Evolutionary conservation across 163 green algal species (phyloP).

Genomic region (Chlamydomonas reinhardtii): DNA sequence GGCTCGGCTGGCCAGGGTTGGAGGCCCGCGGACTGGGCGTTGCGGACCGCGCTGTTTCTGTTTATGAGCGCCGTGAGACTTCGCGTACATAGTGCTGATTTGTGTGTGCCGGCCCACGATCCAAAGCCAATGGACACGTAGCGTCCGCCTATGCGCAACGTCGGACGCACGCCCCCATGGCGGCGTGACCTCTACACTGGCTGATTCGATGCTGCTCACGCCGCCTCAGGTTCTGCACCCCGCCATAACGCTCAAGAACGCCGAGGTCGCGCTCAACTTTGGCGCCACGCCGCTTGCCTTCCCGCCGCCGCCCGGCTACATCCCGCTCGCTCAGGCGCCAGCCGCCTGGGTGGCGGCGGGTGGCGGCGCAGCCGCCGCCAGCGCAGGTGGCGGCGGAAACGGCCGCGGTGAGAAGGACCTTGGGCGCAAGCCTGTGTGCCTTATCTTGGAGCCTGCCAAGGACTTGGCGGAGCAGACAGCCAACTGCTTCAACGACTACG

Average conservation of each 20-base stretch:
- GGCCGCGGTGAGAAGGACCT: not conserved
- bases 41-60: too few relatives aligned
- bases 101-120: too few relatives aligned
- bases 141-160: too few relatives aligned
- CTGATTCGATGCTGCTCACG: not conserved
- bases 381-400: not conserved
- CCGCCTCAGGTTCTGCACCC: slow-evolving; percentile 73
- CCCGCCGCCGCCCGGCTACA: slow-evolving; percentile 64
- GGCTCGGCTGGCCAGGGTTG: too few relatives aligned
- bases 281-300: slow-evolving; percentile 50
- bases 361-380: not conserved
- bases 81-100: too few relatives aligned
- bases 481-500: slow-evolving; percentile 57
- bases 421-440: slow-evolving; percentile 67
- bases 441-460: slow-evolving; percentile 82
- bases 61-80: too few relatives aligned
- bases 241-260: slow-evolving; percentile 86
- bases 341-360: not conserved
- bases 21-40: too few relatives aligned
- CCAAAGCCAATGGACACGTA: too few relatives aligned
- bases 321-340: slow-evolving; percentile 54
- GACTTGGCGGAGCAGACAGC: slow-evolving; percentile 70
- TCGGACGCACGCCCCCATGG: too few relatives aligned
- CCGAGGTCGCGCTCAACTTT: slow-evolving; percentile 83
- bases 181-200: too few relatives aligned